phyloP scores from a whole-genome alignment of 1,284 basidiomycete species.

The Athelia sp. region DNA sequence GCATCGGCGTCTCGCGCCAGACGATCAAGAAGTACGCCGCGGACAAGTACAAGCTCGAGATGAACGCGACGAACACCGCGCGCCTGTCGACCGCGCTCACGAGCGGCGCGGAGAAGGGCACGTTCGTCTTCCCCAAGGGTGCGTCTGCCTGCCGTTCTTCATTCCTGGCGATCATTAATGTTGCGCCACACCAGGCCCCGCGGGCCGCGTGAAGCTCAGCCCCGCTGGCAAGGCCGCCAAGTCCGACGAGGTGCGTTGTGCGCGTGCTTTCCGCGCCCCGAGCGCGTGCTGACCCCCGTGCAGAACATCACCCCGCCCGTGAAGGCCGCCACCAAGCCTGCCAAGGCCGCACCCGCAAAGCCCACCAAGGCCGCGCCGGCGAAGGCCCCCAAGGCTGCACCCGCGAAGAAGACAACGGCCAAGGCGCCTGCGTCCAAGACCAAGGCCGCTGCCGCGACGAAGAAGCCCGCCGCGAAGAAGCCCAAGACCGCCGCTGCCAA shows the following conservation, averaged over 20 bases:
- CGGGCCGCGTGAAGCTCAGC: constrained; percentile 83
- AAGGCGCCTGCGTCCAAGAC: constrained; percentile 3
- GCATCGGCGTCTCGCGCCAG: constrained; percentile 69
- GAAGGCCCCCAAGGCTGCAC: too few relatives aligned
- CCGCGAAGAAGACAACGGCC: constrained; percentile 13
- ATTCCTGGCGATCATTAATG: constrained; percentile 3
- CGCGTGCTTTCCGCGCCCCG: constrained; percentile 38
- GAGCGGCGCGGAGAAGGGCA: constrained; percentile 73
- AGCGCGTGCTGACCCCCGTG: too few relatives aligned
- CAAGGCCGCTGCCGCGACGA: constrained; percentile 7
- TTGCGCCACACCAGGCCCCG: constrained; percentile 40
- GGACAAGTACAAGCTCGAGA: constrained; percentile 72
- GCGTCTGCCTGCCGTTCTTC: constrained; percentile 10
- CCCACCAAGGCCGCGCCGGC: constrained; percentile 13
- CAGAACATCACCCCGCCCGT: constrained; percentile 14
- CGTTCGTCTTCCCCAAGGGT: constrained; percentile 89
- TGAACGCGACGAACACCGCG: constrained; percentile 72
- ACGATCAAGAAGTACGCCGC: constrained; percentile 86
- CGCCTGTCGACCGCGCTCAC: constrained; percentile 82
- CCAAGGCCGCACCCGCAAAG: constrained; percentile 29
- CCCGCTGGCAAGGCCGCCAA: constrained; percentile 50
- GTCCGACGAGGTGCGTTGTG: constrained; percentile 71
- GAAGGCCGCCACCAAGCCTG: too few relatives aligned
- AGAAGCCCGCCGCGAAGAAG: too few relatives aligned
- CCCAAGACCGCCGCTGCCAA: not conserved